Base-by-base conservation (phyloP, 192 early-diverging fungal genomes). In the Backusella mclennaniae region DNA sequence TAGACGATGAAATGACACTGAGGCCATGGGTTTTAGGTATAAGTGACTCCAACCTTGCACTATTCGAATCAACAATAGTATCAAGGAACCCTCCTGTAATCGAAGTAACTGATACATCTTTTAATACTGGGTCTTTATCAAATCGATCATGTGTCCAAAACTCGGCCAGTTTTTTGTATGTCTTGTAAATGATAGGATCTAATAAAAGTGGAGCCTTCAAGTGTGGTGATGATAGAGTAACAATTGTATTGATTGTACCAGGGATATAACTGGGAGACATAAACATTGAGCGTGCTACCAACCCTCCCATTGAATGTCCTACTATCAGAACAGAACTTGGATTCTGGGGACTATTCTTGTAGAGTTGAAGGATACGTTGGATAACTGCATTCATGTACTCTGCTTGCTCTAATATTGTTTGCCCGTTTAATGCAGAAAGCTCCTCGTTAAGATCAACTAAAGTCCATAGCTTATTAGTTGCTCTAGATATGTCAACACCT, bases 231-330 rank as follows among this genome's bases (percentile, higher is more conserved):
- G 97, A 88, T 29, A 99, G 73, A 5, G 96, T 98, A 33, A 99
- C 81, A 15, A 99, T 91, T 2, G 95, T 93, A 39, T 90, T 87
- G 35, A 98, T 88, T 3, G 90, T 91, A 3, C 90, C 91, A 0
- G 87, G 83, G 4, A 85, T 74, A 79, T 93, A 92, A 84, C 93
- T 96, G 0, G 86, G 76, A 68, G 95, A 84, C 0, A 86, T 89
- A 66, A 95, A 87, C 38, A 95, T 86, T 1, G 90, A 87, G 11
- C 96, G 86, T 1, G 96, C 96, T 21, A 97, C 96, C n/a, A 97
- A 90, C 12, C 96, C 96, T 39, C 97, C 97, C 96, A 99, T 98
- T 11, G 96, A 97, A 77, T 98, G 96, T 11, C 91, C 95, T 67
- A 96, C 84, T 31, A 97, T 81, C 19, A 94, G 74, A 17, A 98